phyloP scores from a whole-genome alignment of 169 alveolate species.

The Besnoitia besnoiti region DNA sequence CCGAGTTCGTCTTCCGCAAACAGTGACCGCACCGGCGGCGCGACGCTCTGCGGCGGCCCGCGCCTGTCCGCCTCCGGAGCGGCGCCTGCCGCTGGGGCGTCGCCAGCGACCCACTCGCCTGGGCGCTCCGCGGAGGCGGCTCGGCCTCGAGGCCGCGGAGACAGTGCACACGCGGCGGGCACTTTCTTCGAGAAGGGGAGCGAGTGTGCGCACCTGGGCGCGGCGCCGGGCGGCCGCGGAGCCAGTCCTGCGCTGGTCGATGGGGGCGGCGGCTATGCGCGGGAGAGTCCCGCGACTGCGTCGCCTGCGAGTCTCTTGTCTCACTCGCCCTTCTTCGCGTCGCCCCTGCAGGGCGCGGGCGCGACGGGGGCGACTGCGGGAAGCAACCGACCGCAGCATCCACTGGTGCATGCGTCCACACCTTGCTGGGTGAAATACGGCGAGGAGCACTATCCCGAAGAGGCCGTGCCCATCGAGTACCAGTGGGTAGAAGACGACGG shows the following conservation, averaged over 20 bases:
- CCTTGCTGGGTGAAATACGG: constrained; percentile 59
- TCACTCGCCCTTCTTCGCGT: constrained; percentile 23
- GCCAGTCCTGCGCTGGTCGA: not conserved
- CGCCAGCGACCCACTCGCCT: not conserved
- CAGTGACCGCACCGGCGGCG: constrained; percentile 26
- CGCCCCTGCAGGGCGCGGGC: not conserved
- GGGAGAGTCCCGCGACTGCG: not conserved
- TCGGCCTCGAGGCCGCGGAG: constrained; percentile 4
- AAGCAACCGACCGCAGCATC: constrained; percentile 52
- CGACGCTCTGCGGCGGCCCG: not conserved
- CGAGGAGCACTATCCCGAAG: constrained; percentile 47
- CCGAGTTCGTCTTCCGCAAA: not conserved
- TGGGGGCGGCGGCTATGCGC: not conserved
- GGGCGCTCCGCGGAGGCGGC: not conserved
- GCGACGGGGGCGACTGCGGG: constrained; percentile 3
- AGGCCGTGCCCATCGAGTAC: constrained; percentile 46
- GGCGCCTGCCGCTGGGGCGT: constrained; percentile 13
- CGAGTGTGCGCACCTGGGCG: not conserved
- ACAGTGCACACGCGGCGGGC: not conserved
- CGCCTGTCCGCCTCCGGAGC: not conserved
- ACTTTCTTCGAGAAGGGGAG: not conserved
- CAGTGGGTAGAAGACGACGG: constrained; percentile 57
- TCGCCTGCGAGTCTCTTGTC: not conserved
- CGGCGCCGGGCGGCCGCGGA: no score
- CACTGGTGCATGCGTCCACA: constrained; percentile 38